Base-by-base conservation (phyloP, 2,329 filamentous ascomycete species). In the Diaporthe longicolla region DNA sequence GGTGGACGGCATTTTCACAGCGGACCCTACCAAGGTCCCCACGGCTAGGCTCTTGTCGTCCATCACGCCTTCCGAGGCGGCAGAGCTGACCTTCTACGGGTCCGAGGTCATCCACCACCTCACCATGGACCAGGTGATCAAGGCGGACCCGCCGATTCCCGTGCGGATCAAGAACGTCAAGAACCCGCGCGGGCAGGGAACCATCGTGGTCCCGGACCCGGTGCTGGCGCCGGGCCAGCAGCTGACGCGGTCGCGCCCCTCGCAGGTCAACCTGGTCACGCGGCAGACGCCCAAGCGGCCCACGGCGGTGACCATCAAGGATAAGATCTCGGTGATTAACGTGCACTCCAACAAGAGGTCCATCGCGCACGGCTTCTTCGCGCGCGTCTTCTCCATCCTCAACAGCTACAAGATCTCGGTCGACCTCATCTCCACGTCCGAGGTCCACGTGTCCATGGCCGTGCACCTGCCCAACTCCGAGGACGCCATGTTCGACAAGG, bases 101-200 rank as follows among this genome's bases (percentile, higher is more conserved):
- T 95, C 95, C 75, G 97, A 99, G 83, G 97, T 99, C 81, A 99
- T 99, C 78, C 97, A 99, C 82, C 97, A 98, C 77, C 93, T 98
- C 82, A 99, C 97, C 79, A 98, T 99, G 95, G 96, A 98, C 85
- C 97, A 98, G 84, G 92, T 93, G 77, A 95, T 97, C 81, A 93
- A 94, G 79, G 94, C 94, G n/a, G 84, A 87, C 32, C 91, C 91
- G 0, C 92, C 93, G 69, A 97, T 97, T 79, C 93, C 92, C 21
- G 95, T 97, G 79, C 93, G 94, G 77, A 97, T 97, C 85, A 97
- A 97, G 87, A 97, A 97, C 80, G 94, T 97, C 81, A 95, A 95
- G 86, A 97, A 97, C 81, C 93, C 94, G 0, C 89, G 91, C 57
- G 93, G 93, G 73, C 90, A 90, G 68, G 94, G 94, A 76, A 97